Conservation (phyloP, 257 asterid species). For the Solanum gandarillasii region DNA sequence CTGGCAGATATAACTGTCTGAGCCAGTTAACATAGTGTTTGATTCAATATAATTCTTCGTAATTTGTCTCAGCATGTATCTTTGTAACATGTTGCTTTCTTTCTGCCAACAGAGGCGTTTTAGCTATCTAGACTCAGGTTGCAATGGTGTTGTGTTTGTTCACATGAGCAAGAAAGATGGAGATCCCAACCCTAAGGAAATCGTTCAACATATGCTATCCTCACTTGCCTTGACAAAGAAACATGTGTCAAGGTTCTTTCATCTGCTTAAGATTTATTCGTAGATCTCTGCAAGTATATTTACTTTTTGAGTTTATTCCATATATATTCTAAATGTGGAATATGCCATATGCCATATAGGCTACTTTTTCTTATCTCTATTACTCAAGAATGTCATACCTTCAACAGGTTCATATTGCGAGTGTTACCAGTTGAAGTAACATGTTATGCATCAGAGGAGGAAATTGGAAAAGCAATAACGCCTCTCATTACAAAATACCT, state of each 20-base stretch:
- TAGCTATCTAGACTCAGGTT: conserved; percentile 73
- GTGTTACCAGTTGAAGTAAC: conserved; percentile 82
- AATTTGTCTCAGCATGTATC: background rate
- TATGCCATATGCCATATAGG: background rate
- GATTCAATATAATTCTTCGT: background rate
- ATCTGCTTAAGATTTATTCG: background rate
- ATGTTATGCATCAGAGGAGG: conserved; percentile 95
- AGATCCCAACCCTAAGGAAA: conserved; percentile 80
- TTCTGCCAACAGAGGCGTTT: conserved; percentile 60
- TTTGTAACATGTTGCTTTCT: background rate
- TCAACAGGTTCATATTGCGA: conserved; percentile 68
- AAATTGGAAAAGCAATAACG: conserved; percentile 60
- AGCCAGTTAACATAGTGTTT: background rate
- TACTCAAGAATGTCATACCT: conserved; percentile 13
- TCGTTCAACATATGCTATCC: conserved; percentile 80
- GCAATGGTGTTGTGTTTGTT: conserved; percentile 83
- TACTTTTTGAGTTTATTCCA: background rate
- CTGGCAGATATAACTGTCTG: background rate
- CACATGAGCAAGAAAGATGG: conserved; percentile 84
- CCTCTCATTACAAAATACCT: conserved; percentile 66
- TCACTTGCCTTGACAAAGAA: conserved; percentile 73
- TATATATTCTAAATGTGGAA: background rate
- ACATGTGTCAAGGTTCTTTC: conserved; percentile 62
- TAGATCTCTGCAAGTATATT: background rate
- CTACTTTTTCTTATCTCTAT: background rate